phyloP scores from a whole-genome alignment of 192 early-diverging fungal species.

The Mortierella alpina region DNA sequence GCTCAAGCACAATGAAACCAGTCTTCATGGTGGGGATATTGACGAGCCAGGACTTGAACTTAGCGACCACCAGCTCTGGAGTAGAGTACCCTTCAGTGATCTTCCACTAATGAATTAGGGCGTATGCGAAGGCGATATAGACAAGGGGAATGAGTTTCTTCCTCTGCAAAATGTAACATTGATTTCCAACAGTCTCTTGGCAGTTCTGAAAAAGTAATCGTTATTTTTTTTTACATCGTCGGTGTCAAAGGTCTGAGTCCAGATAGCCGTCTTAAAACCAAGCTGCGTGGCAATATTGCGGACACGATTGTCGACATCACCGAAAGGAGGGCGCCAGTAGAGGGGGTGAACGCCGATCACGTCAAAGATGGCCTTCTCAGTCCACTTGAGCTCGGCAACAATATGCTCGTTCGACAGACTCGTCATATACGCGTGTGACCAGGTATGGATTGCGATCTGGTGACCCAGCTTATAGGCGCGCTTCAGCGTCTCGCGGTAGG shows the following conservation, averaged over 20 bases:
- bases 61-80: constrained; percentile 31
- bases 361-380: constrained; percentile 66
- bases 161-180: too few species aligned
- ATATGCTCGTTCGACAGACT: constrained; percentile 57
- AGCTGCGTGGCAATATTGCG: constrained; percentile 62
- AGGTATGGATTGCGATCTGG: constrained; percentile 63
- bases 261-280: constrained; percentile 61
- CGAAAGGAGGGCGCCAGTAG: constrained; percentile 62
- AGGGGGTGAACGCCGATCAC: constrained; percentile 61
- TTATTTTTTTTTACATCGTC: constrained; percentile 62
- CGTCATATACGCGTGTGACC: constrained; percentile 69
- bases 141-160: too few species aligned
- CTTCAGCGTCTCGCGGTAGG: constrained; percentile 58
- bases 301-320: constrained; percentile 65
- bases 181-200: too few species aligned
- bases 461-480: constrained; percentile 62
- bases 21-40: constrained; percentile 55
- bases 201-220: background rate
- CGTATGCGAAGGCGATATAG: too few species aligned
- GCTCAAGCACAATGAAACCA: constrained; percentile 63
- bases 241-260: constrained; percentile 63
- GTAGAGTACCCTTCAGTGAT: constrained; percentile 45
- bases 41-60: constrained; percentile 56
- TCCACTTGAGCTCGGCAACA: constrained; percentile 76
- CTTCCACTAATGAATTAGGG: constrained; percentile 38